These are phyloP conservation scores for Podila minutissima DNA, from an alignment of 192 early-diverging fungal species.

Conservation along the genomic window DNA sequence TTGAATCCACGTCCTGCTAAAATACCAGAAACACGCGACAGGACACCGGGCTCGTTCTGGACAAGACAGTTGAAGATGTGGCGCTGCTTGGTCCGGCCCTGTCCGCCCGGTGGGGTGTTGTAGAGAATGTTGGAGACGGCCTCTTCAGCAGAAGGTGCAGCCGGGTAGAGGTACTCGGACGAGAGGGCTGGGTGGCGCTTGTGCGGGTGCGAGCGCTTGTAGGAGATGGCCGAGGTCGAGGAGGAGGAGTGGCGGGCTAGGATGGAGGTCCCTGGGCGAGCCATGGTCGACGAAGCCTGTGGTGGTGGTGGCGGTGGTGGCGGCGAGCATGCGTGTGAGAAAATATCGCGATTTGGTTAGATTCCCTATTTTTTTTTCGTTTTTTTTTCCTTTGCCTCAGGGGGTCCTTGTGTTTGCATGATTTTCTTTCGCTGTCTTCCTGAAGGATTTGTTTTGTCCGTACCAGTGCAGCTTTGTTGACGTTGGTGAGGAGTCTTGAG, in stretches of 20 bases:
- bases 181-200: constrained; percentile 29
- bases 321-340: background rate
- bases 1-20: constrained; percentile 96
- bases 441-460: background rate
- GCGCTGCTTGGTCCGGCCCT: constrained; percentile 64
- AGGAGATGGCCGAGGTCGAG: constrained; percentile 46
- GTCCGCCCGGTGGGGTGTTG: constrained; percentile 74
- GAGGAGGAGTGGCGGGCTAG: constrained; percentile 13
- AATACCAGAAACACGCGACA: constrained; percentile 84
- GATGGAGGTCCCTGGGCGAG: background rate
- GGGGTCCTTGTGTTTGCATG: background rate
- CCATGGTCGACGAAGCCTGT: background rate
- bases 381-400: background rate
- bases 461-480: constrained; percentile 12
- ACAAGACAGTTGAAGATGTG: constrained; percentile 97
- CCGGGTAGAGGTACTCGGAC: constrained; percentile 27
- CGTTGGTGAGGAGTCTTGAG: constrained; percentile 5
- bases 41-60: constrained; percentile 86
- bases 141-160: constrained; percentile 71
- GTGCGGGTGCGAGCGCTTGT: constrained; percentile 50
- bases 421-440: too few species aligned
- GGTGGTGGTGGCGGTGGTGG: background rate
- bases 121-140: constrained; percentile 96
- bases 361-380: background rate
- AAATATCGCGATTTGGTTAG: background rate